Evolutionary conservation across 495 filamentous ascomycete species (phyloP).

Genomic region (Penicillium coprophilum): DNA sequence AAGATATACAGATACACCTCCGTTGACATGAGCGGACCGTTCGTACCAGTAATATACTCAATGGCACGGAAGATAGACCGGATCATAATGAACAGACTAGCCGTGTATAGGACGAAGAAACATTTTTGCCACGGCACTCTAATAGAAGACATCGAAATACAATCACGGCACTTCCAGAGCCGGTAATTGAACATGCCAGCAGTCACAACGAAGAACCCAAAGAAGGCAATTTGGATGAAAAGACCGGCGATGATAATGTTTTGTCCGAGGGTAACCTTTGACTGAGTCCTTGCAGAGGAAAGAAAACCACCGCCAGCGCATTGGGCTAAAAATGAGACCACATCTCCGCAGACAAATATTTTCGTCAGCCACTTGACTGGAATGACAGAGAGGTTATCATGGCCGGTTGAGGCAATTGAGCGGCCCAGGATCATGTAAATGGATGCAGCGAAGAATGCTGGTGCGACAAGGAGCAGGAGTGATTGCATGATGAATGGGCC

Average conservation of each 20-base stretch:
- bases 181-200: constrained; percentile 40
- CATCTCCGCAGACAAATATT: constrained; percentile 33
- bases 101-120: constrained; percentile 50
- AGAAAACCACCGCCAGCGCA: constrained; percentile 24
- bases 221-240: constrained; percentile 41
- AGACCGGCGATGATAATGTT: constrained; percentile 45
- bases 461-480: constrained; percentile 45
- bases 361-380: constrained; percentile 22
- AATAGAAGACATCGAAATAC: constrained; percentile 1
- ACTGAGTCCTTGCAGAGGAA: constrained; percentile 21
- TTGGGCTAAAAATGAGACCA: constrained; percentile 28
- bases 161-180: constrained; percentile 18
- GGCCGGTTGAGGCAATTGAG: constrained; percentile 32
- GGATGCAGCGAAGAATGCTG: constrained; percentile 50
- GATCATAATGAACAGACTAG: constrained; percentile 55
- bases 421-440: constrained; percentile 57
- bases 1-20: constrained; percentile 61
- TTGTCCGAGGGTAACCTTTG: constrained; percentile 35
- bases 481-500: constrained; percentile 43
- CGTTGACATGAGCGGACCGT: constrained; percentile 48
- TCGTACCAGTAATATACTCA: constrained; percentile 58
- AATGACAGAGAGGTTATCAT: constrained; percentile 36
- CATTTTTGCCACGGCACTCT: constrained; percentile 44
- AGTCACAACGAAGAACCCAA: constrained; percentile 42
- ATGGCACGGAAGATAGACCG: constrained; percentile 62